Evolutionary conservation across 1,139 yeast genomes (phyloP).

Genomic region (Scheffersomyces stambukii): DNA sequence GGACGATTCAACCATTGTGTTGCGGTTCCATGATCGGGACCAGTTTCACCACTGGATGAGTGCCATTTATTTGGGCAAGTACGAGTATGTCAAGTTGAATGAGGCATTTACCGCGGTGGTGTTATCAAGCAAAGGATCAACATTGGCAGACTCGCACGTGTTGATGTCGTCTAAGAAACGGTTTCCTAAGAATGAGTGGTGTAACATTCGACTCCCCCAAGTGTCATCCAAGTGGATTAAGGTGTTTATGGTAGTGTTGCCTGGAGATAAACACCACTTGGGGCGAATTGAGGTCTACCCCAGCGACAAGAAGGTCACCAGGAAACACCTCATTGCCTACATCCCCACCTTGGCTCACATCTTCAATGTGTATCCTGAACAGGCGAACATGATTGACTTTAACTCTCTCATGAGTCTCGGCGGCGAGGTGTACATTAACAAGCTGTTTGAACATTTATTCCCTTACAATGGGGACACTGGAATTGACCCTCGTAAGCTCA

Average conservation of each 20-base stretch:
- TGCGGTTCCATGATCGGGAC: conserved; percentile 26
- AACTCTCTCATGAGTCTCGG: conserved; percentile 50
- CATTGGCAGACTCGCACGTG: conserved; percentile 51
- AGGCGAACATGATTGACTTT: conserved; percentile 47
- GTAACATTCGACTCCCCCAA: conserved; percentile 53
- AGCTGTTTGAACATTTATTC: conserved; percentile 31
- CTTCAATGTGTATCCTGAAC: conserved; percentile 54
- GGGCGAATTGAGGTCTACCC: conserved; percentile 52
- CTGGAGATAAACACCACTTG: conserved; percentile 33
- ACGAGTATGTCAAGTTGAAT: conserved; percentile 47
- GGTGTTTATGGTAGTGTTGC: conserved; percentile 43
- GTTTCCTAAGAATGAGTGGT: conserved; percentile 49
- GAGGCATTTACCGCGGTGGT: conserved; percentile 57
- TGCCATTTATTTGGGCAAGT: conserved; percentile 43
- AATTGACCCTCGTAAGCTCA: conserved; percentile 9
- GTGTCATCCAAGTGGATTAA: conserved; percentile 53
- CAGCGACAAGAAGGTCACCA: conserved; percentile 33
- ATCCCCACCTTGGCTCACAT: conserved; percentile 38
- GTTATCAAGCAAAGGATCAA: conserved; percentile 50
- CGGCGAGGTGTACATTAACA: conserved; percentile 48
- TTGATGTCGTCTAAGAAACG: conserved; percentile 45
- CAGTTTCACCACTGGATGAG: conserved; percentile 44
- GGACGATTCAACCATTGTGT: conserved; percentile 25
- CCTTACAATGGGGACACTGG: conserved; percentile 7
- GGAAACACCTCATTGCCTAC: conserved; percentile 45